These are phyloP conservation scores for Asterophora lycoperdoides DNA, from an alignment of 768 basidiomycete genomes.

Conservation along the genomic window DNA sequence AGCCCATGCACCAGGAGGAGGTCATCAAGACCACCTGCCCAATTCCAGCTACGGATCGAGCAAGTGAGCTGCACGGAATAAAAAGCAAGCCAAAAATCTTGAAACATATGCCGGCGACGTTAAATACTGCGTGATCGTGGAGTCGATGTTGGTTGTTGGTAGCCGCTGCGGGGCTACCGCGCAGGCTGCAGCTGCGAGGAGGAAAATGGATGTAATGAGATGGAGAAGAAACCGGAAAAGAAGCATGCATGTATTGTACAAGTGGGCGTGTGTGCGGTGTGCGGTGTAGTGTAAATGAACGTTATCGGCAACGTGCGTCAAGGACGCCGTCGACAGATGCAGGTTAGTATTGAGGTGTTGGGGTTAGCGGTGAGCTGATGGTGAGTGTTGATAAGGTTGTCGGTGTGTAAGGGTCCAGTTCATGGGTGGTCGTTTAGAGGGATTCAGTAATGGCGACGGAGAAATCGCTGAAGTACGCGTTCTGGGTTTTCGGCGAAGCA, in stretches of 20 bases:
- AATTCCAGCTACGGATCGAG: slow-evolving; percentile 5
- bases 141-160: slow-evolving; percentile 8
- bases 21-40: slow-evolving; percentile 10
- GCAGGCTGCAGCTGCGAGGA: background rate
- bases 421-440: slow-evolving; percentile 25
- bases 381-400: background rate
- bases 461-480: slow-evolving; percentile 66
- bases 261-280: slow-evolving; percentile 11
- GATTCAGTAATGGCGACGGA: slow-evolving; percentile 55
- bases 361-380: background rate
- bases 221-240: background rate
- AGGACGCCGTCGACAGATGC: slow-evolving; percentile 2
- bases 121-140: slow-evolving; percentile 15
- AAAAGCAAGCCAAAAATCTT: background rate
- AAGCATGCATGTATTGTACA: slow-evolving; percentile 14
- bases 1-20: slow-evolving; percentile 8
- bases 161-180: background rate
- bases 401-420: slow-evolving; percentile 7
- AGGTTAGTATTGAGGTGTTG: background rate
- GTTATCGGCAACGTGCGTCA: slow-evolving; percentile 10
- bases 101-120: slow-evolving; percentile 11
- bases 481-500: slow-evolving; percentile 60
- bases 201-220: background rate
- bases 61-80: slow-evolving; percentile 3
- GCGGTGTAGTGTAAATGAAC: slow-evolving; percentile 6